Base-by-base conservation (phyloP, 805 yeast genomes). In the Hemisphaericaspora nanyangensis region DNA sequence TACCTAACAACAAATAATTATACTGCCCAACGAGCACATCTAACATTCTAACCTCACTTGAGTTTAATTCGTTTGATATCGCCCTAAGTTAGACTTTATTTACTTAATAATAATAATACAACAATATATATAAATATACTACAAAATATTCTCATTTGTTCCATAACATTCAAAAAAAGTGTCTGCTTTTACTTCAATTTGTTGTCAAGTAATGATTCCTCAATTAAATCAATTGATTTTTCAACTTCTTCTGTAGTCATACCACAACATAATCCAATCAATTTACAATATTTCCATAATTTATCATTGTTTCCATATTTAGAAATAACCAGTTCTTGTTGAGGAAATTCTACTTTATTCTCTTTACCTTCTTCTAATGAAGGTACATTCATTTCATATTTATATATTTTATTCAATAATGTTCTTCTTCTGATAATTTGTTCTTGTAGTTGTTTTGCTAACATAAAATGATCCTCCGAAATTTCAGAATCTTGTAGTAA, bases 181-280 rank as follows among this genome's bases (percentile, higher is more conserved):
- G 3, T 22, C 26, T 22, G 12, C 11, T 8, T 22, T 22, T 3
- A 22, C 26, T 22, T 22, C 26, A 22, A 8, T 22, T 22, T 22
- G 11, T 22, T 5, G 26, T 22, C 26, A 3, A 22, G 8, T 12
- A 22, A 22, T 13, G 68, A 61, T 40, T 64, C 62, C 47, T 68
- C 74, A 27, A 68, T 65, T 43, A 64, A 53, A 43, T 68, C 72
- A 35, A 68, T 68, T n/a, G 67, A 59, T 26, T 51, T 52, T 39
- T 68, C 72, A 29, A 67, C 70, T 32, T 68, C 72, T 26, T 52
- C 48, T 38, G 65, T 45, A 31, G 61, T 49, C 70, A 68, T 64
- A 11, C 70, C 74, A 40, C 73, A 68, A 43, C 73, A 66, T 17
- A 62, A 47, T 11, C 73, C 59, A 6, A 68, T 63, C 39, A 68